A percentile compares a stretch with the other conserved stretches of the same genome.
Evolutionary conservation across 1,139 yeast genomes (phyloP).

Genomic region (Saccharomyces hybrid): DNA sequence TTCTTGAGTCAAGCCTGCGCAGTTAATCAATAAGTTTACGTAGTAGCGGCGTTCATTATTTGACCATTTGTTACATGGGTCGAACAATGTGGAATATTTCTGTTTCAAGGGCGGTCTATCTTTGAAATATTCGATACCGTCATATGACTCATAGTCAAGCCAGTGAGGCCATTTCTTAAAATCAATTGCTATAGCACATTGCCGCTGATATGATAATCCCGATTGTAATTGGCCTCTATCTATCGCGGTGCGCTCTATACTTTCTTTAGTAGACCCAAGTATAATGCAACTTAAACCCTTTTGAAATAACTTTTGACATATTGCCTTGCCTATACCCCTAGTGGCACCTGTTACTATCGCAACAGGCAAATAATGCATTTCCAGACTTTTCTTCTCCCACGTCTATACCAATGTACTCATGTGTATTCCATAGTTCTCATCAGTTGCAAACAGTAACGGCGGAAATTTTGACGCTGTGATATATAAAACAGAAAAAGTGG

Average conservation of each 20-base stretch:
- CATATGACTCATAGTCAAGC: slow-evolving; percentile 13
- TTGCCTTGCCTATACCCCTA: slow-evolving; percentile 67
- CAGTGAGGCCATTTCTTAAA: slow-evolving; percentile 33
- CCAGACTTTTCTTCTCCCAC: not conserved
- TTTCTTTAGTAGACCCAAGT: slow-evolving; percentile 45
- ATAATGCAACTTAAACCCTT: slow-evolving; percentile 58
- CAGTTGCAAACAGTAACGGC: not conserved
- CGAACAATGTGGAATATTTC: slow-evolving; percentile 31
- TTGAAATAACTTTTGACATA: slow-evolving; percentile 49
- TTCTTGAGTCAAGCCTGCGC: slow-evolving; percentile 75
- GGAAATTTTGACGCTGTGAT: not conserved
- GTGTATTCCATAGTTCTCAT: not conserved
- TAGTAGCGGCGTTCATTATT: slow-evolving; percentile 8
- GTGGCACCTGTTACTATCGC: slow-evolving; percentile 84
- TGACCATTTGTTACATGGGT: not conserved
- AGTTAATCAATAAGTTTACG: slow-evolving; percentile 45
- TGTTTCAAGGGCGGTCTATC: slow-evolving; percentile 14
- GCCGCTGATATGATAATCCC: slow-evolving; percentile 34
- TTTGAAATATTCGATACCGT: slow-evolving; percentile 11
- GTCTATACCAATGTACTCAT: not conserved
- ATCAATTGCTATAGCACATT: slow-evolving; percentile 47
- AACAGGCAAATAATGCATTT: slow-evolving; percentile 12
- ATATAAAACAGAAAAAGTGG: not conserved
- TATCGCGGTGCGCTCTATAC: slow-evolving; percentile 10
- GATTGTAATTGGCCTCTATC: slow-evolving; percentile 8